Evolutionary conservation across 2,329 filamentous ascomycete species (phyloP).

Genomic region (Didymella lethalis): DNA sequence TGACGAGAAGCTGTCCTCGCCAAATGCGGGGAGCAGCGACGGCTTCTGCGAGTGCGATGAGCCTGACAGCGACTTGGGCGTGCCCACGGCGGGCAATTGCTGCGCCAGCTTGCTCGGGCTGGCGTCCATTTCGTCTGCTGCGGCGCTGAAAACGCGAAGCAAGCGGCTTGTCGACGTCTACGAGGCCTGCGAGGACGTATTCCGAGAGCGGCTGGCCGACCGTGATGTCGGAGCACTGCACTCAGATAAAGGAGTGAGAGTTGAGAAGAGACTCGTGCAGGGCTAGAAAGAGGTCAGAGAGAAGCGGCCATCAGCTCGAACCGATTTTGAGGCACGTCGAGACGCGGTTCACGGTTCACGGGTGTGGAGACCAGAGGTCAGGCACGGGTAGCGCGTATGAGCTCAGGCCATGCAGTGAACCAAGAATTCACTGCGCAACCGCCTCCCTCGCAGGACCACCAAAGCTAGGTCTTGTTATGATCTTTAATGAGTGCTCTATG

Average conservation of each 20-base stretch:
- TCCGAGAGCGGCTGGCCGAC: constrained; percentile 29
- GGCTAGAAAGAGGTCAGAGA: constrained; percentile 36
- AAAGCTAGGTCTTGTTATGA: constrained; percentile 5
- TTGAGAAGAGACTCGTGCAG: constrained; percentile 24
- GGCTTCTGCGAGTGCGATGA: constrained; percentile 64
- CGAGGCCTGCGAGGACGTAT: constrained; percentile 35
- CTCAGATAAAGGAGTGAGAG: constrained; percentile 25
- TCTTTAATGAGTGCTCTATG: neutral
- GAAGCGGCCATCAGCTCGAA: constrained; percentile 49
- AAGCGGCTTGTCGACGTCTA: constrained; percentile 38
- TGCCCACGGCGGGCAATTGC: constrained; percentile 39
- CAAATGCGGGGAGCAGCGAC: constrained; percentile 76
- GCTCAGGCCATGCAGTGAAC: constrained; percentile 36
- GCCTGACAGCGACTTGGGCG: constrained; percentile 30
- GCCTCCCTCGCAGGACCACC: constrained; percentile 23
- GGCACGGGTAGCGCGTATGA: constrained; percentile 29
- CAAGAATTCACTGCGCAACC: constrained; percentile 29
- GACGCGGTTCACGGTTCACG: constrained; percentile 29
- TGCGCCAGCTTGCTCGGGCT: constrained; percentile 37
- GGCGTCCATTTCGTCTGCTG: constrained; percentile 44
- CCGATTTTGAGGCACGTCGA: constrained; percentile 42
- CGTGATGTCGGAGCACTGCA: constrained; percentile 35
- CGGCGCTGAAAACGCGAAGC: constrained; percentile 38
- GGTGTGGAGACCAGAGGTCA: constrained; percentile 35
- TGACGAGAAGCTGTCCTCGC: constrained; percentile 72